Percentiles rank a stretch among this genome's conserved stretches.
These are phyloP conservation scores for Lathyrus oleraceus DNA, from an alignment of 306 rosid genomes.

Conservation along the genomic window DNA sequence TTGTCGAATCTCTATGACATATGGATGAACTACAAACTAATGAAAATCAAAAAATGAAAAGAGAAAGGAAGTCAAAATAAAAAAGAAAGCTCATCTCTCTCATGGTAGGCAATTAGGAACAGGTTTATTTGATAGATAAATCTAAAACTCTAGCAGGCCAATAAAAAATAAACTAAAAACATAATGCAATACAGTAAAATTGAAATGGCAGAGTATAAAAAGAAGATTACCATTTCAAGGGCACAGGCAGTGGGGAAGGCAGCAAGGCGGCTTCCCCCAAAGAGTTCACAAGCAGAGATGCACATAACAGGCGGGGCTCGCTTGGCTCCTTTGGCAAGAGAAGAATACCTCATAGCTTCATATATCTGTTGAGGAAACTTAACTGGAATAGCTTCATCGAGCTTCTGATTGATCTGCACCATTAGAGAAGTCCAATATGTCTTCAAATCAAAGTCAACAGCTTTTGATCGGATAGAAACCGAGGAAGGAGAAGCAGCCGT, in stretches of 20 bases:
- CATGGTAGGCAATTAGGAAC: neutral
- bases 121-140: slow-evolving; percentile 4
- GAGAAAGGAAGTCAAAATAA: neutral
- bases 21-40: no score
- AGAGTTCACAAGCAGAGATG: slow-evolving; percentile 82
- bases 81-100: neutral
- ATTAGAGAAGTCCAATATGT: slow-evolving; percentile 72
- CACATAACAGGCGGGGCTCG: slow-evolving; percentile 97
- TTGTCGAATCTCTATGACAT: no score
- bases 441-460: slow-evolving; percentile 70
- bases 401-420: slow-evolving; percentile 71
- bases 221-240: slow-evolving; percentile 77
- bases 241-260: slow-evolving; percentile 98
- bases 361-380: slow-evolving; percentile 75
- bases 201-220: neutral
- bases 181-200: neutral
- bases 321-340: slow-evolving; percentile 76
- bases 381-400: slow-evolving; percentile 74
- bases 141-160: slow-evolving; percentile 3
- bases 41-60: neutral
- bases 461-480: slow-evolving; percentile 39
- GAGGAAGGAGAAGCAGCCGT: slow-evolving; percentile 38
- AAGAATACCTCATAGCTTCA: slow-evolving; percentile 86
- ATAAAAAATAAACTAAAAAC: neutral
- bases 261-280: slow-evolving; percentile 74